These are phyloP conservation scores for Austroboletus novae-zelandiae DNA, from an alignment of 1,284 basidiomycete genomes.

Conservation along the genomic window DNA sequence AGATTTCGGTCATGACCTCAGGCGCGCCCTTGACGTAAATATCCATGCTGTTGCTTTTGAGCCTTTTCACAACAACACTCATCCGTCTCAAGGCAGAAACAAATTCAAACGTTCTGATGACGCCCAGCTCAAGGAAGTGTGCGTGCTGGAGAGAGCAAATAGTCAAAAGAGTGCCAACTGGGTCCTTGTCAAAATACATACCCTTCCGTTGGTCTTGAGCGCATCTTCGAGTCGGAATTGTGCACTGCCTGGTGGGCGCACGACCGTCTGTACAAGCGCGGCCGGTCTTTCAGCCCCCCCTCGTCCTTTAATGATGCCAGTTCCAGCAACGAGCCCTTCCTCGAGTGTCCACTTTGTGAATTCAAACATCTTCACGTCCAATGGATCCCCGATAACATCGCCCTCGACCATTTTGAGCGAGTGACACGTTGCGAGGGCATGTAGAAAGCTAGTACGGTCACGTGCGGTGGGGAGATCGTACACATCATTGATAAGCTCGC, in stretches of 20 bases:
- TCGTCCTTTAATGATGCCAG: constrained; percentile 67
- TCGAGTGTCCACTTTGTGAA: constrained; percentile 97
- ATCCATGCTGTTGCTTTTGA: constrained; percentile 95
- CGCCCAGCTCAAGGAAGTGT: constrained; percentile 94
- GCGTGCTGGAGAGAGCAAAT: constrained; percentile 60
- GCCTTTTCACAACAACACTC: constrained; percentile 96
- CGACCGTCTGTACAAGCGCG: constrained; percentile 94
- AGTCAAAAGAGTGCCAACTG: constrained; percentile 2
- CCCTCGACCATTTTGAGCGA: constrained; percentile 92
- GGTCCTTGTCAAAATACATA: constrained; percentile 31
- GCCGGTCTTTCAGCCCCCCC: constrained; percentile 71
- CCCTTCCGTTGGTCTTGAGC: constrained; percentile 75
- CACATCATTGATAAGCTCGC: constrained; percentile 86
- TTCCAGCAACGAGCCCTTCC: constrained; percentile 77
- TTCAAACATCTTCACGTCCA: constrained; percentile 97
- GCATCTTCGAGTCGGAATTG: constrained; percentile 93
- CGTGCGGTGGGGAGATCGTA: constrained; percentile 79
- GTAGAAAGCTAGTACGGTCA: constrained; percentile 80
- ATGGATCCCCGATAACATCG: constrained; percentile 89
- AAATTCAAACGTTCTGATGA: constrained; percentile 96
- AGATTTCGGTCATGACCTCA: constrained; percentile 96
- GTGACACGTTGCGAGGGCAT: constrained; percentile 96
- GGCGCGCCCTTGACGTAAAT: constrained; percentile 99
- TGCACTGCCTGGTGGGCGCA: constrained; percentile 89
- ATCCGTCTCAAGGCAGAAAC: constrained; percentile 91